These are phyloP conservation scores for Cutaneotrichosporon cyanovorans DNA, from an alignment of 1,284 basidiomycete genomes.

Conservation along the genomic window DNA sequence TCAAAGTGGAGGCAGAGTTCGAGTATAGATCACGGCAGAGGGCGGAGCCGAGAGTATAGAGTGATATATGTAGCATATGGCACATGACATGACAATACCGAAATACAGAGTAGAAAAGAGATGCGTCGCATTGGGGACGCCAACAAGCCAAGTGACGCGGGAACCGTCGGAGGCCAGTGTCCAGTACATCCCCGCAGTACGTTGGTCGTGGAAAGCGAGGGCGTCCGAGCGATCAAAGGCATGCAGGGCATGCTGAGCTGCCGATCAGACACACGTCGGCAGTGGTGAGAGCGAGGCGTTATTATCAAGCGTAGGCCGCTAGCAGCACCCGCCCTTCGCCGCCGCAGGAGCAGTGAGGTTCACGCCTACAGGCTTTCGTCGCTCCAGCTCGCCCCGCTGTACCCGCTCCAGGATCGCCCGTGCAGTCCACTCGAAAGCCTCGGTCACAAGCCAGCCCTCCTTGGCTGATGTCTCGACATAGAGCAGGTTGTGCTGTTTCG, in stretches of 20 bases:
- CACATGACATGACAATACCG: no score
- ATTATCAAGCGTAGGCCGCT: neutral
- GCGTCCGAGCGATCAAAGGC: neutral
- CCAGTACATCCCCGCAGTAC: no score
- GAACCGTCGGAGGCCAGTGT: no score
- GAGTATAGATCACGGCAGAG: no score
- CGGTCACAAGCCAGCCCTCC: conserved; percentile 40
- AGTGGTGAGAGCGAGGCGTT: neutral
- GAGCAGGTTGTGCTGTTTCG: conserved; percentile 35
- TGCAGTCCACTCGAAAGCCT: conserved; percentile 42
- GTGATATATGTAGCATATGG: no score
- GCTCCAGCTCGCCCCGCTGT: conserved; percentile 24
- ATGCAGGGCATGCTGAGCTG: no score
- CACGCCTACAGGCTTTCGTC: conserved; percentile 13
- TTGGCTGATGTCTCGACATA: conserved; percentile 43
- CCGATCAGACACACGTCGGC: neutral
- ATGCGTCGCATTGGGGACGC: no score
- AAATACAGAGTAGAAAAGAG: no score
- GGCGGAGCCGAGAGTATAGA: no score
- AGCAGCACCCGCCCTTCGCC: conserved; percentile 11
- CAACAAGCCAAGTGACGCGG: no score
- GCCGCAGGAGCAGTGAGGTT: conserved; percentile 1
- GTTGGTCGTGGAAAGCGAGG: no score
- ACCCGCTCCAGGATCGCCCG: conserved; percentile 35
- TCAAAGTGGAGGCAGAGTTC: no score